Conservation (phyloP, 495 filamentous ascomycete species). For the Xylaria sp. region DNA sequence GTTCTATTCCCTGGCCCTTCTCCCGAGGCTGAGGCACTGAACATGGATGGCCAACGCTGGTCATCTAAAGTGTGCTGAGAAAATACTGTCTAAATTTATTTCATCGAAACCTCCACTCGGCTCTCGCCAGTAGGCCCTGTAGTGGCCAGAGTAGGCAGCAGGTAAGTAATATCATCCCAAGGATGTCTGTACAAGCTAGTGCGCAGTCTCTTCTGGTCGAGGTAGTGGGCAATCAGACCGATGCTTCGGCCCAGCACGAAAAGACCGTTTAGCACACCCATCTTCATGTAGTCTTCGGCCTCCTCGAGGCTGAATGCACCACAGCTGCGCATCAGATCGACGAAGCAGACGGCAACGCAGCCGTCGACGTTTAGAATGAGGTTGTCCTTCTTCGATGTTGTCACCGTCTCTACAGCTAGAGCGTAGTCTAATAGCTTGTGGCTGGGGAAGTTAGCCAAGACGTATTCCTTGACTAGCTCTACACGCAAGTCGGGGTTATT, state of each 20-base stretch:
- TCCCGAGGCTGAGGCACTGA: slow-evolving; percentile 5
- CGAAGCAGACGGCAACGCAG: slow-evolving; percentile 97
- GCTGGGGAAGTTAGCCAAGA: slow-evolving; percentile 94
- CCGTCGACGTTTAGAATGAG: slow-evolving; percentile 99
- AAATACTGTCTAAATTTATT: slow-evolving; percentile 35
- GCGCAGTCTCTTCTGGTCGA: slow-evolving; percentile 98
- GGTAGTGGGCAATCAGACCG: slow-evolving; percentile 98
- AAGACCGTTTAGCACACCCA: slow-evolving; percentile 98
- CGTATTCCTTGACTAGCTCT: slow-evolving; percentile 98
- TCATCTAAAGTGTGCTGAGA: slow-evolving; percentile 21
- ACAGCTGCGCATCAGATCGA: slow-evolving; percentile 96
- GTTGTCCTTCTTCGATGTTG: slow-evolving; percentile 99
- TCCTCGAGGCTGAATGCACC: slow-evolving; percentile 89
- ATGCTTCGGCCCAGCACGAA: slow-evolving; percentile 97
- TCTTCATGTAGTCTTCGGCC: slow-evolving; percentile 83
- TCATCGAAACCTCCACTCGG: slow-evolving; percentile 84
- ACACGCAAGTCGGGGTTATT: slow-evolving; percentile 99
- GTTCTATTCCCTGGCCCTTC: slow-evolving; percentile 10
- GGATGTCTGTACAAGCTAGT: slow-evolving; percentile 98
- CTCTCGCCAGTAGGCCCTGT: slow-evolving; percentile 80
- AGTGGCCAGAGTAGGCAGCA: slow-evolving; percentile 82
- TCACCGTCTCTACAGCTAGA: slow-evolving; percentile 96
- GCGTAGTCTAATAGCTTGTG: slow-evolving; percentile 98
- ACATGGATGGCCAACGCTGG: slow-evolving; percentile 2
- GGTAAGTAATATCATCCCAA: slow-evolving; percentile 98